phyloP scores from a whole-genome alignment of 2,329 filamentous ascomycete species.

The Cladosporium sp. region DNA sequence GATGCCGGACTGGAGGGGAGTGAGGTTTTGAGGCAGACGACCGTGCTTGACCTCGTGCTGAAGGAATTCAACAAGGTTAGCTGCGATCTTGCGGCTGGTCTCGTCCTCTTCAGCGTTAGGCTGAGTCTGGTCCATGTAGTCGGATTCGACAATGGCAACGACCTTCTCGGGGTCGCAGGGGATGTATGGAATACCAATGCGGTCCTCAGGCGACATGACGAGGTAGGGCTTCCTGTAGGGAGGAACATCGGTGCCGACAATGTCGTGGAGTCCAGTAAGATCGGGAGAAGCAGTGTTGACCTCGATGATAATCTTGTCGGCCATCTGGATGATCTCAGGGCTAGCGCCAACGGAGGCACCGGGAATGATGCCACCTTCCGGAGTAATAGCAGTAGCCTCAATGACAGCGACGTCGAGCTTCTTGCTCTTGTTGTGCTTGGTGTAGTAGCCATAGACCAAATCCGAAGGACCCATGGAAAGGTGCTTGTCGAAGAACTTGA shows the following conservation, averaged over 20 bases:
- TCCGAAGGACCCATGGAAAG: slow-evolving; percentile 88
- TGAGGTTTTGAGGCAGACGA: slow-evolving; percentile 69
- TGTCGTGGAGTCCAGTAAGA: slow-evolving; percentile 86
- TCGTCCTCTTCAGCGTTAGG: slow-evolving; percentile 75
- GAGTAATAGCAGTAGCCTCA: slow-evolving; percentile 76
- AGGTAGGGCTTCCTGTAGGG: slow-evolving; percentile 79
- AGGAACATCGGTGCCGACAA: slow-evolving; percentile 81
- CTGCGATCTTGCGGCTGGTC: slow-evolving; percentile 66
- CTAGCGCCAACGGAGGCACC: slow-evolving; percentile 78
- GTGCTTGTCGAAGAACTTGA: slow-evolving; percentile 93
- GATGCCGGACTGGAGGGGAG: slow-evolving; percentile 82
- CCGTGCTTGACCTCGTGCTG: slow-evolving; percentile 79
- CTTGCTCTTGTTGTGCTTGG: slow-evolving; percentile 69
- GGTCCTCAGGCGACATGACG: slow-evolving; percentile 79
- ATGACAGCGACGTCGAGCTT: slow-evolving; percentile 79
- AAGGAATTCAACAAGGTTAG: slow-evolving; percentile 77
- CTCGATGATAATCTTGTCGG: slow-evolving; percentile 81
- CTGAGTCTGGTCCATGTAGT: slow-evolving; percentile 73
- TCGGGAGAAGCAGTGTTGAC: slow-evolving; percentile 82
- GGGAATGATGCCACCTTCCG: slow-evolving; percentile 83
- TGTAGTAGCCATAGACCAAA: slow-evolving; percentile 73
- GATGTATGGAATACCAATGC: slow-evolving; percentile 78
- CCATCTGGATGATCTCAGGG: slow-evolving; percentile 83
- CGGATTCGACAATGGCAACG: slow-evolving; percentile 76
- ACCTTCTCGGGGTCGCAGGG: slow-evolving; percentile 81